Percentiles rank a stretch among this genome's conserved stretches.
Evolutionary conservation across 1,284 basidiomycete genomes (phyloP).

Genomic region (Jaminaea rosea): DNA sequence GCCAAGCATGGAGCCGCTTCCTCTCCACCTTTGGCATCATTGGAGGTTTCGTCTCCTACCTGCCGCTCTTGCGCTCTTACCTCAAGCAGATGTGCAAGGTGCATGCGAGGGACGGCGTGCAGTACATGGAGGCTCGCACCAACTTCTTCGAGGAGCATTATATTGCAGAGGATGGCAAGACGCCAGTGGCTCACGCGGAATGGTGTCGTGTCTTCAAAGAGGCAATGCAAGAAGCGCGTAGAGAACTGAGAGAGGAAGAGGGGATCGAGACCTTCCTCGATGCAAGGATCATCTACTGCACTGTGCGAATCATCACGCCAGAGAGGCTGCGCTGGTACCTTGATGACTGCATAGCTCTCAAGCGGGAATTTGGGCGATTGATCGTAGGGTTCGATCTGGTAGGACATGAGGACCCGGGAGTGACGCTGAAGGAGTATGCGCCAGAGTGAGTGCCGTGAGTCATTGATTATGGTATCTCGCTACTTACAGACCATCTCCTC

Average conservation of each 20-base stretch:
- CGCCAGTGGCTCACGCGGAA: conserved; percentile 57
- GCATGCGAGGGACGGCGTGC: conserved; percentile 64
- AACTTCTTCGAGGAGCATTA: conserved; percentile 61
- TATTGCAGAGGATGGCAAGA: conserved; percentile 55
- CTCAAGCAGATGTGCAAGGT: conserved; percentile 58
- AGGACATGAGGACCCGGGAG: conserved; percentile 61
- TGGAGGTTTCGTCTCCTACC: conserved; percentile 46
- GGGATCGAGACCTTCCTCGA: conserved; percentile 13
- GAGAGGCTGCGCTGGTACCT: conserved; percentile 61
- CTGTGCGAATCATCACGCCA: conserved; percentile 55
- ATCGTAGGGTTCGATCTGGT: conserved; percentile 72
- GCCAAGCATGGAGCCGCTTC: conserved; percentile 35
- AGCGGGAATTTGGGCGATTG: conserved; percentile 64
- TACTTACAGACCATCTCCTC: too few relatives aligned
- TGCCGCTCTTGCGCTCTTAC: conserved; percentile 57
- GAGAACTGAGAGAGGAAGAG: conserved; percentile 6
- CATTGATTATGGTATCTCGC: too few relatives aligned
- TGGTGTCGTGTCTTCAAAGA: conserved; percentile 57
- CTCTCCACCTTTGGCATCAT: conserved; percentile 27
- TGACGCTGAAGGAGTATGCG: conserved; percentile 60
- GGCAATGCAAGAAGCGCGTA: conserved; percentile 53
- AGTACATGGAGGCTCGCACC: conserved; percentile 62
- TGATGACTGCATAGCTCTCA: conserved; percentile 64
- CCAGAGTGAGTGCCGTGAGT: too few relatives aligned
- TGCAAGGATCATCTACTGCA: conserved; percentile 55